Evolutionary conservation across 225 moss, liverwort and hornwort genomes (phyloP).

Genomic region (Pleurozium schreberi): DNA sequence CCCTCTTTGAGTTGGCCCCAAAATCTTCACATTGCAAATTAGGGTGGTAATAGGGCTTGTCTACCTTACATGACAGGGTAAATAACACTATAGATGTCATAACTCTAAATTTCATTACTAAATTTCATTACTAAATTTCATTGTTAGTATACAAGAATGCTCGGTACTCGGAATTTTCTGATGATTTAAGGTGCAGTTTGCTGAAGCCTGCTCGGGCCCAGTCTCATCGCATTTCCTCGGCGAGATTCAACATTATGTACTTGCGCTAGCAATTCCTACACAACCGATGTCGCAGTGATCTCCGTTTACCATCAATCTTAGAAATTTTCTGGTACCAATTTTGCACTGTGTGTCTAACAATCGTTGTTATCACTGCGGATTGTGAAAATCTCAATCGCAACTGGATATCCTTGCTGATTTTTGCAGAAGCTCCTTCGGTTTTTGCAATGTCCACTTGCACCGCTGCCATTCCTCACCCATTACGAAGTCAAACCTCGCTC

Average conservation of each 20-base stretch:
- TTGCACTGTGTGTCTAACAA: not conserved
- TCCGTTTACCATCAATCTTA: too few relatives aligned
- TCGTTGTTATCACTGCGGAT: not conserved
- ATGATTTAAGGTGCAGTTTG: not conserved
- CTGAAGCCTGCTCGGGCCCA: not conserved
- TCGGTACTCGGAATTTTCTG: not conserved
- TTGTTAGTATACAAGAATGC: too few relatives aligned
- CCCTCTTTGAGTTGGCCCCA: too few relatives aligned
- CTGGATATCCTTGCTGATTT: not conserved
- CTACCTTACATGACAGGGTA: not conserved
- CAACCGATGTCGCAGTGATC: not conserved
- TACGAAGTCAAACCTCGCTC: not conserved
- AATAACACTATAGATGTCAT: not conserved
- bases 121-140: too few relatives aligned
- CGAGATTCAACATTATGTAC: not conserved
- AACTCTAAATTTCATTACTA: not conserved
- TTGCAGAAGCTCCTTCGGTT: not conserved
- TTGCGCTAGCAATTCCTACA: not conserved
- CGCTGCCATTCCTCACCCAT: not conserved
- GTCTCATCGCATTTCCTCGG: not conserved
- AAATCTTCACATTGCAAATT: too few relatives aligned
- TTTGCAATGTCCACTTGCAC: not conserved
- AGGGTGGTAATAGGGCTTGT: too few relatives aligned
- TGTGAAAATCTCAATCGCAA: not conserved
- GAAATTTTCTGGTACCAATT: not conserved